Conservation (phyloP, 1,284 basidiomycete species). For the Fistulinella cinereoalba region DNA sequence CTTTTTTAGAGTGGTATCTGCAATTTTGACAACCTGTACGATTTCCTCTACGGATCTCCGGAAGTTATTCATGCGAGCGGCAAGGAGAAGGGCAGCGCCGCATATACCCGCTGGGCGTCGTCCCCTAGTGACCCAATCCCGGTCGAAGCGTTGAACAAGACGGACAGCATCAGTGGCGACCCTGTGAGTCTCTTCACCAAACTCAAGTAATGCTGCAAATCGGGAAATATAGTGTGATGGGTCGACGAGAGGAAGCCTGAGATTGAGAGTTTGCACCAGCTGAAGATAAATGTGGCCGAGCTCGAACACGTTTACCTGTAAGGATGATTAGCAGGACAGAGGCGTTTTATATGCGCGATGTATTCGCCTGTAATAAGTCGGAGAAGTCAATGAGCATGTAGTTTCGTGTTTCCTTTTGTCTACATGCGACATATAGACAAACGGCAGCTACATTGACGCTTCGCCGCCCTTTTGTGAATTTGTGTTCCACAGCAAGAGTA, state of each 20-base stretch:
- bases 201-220: constrained; percentile 95
- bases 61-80: constrained; percentile 98
- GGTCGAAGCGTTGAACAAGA: constrained; percentile 91
- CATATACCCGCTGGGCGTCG: constrained; percentile 96
- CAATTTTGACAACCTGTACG: constrained; percentile 98
- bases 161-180: constrained; percentile 94
- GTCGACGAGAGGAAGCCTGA: constrained; percentile 90
- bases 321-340: constrained; percentile 1
- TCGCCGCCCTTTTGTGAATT: constrained; percentile 90
- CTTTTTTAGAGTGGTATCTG: constrained; percentile 91
- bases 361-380: constrained; percentile 78
- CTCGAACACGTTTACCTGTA: constrained; percentile 95
- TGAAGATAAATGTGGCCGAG: constrained; percentile 96
- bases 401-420: constrained; percentile 85
- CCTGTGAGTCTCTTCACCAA: constrained; percentile 89
- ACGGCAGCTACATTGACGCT: constrained; percentile 93
- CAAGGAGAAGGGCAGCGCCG: constrained; percentile 91
- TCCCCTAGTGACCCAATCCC: constrained; percentile 97
- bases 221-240: constrained; percentile 97
- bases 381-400: constrained; percentile 99
- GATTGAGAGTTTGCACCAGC: constrained; percentile 84
- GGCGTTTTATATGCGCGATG: neutral
- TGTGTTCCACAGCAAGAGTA: constrained; percentile 91
- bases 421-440: constrained; percentile 92
- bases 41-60: constrained; percentile 91